These are phyloP conservation scores for Acanthamoeba castellanii DNA, from an alignment of 208 protist genomes.

Conservation along the genomic window DNA sequence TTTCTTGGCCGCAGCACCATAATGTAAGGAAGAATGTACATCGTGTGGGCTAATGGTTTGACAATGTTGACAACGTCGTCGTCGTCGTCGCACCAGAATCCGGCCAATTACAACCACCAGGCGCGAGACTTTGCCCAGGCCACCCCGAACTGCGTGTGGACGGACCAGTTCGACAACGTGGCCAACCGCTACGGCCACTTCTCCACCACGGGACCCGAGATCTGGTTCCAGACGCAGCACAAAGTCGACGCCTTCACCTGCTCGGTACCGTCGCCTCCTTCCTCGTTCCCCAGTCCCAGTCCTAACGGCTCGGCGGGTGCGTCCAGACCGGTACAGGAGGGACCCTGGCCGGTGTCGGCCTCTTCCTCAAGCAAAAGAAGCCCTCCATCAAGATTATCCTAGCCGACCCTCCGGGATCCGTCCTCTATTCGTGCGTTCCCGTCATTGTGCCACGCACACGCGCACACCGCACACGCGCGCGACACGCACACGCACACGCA, in stretches of 20 bases:
- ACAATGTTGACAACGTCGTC: neutral
- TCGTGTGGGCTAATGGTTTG: neutral
- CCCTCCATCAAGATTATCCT: constrained; percentile 77
- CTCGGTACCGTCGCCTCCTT: neutral
- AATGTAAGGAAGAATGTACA: neutral
- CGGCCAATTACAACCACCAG: constrained; percentile 87
- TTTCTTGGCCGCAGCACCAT: neutral
- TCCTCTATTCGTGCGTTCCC: constrained; percentile 78
- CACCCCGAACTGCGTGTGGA: constrained; percentile 83
- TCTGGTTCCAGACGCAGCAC: constrained; percentile 76
- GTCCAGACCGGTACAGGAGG: constrained; percentile 80
- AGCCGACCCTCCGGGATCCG: constrained; percentile 83
- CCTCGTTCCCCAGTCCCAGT: too few species aligned
- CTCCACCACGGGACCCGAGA: constrained; percentile 84
- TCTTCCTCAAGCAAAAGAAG: constrained; percentile 81
- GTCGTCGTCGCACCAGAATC: constrained; percentile 35
- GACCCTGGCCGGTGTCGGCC: constrained; percentile 79
- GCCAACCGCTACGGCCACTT: constrained; percentile 84
- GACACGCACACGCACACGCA: too few species aligned
- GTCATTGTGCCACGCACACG: neutral
- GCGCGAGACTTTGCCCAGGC: constrained; percentile 79
- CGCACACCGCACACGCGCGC: too few species aligned
- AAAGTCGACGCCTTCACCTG: constrained; percentile 81
- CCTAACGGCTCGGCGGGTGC: too few species aligned
- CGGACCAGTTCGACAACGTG: constrained; percentile 87